A percentile compares a stretch with the other conserved stretches of the same genome.
These are phyloP conservation scores for Aspergillus diversus DNA, from an alignment of 495 filamentous ascomycete species.

Conservation along the genomic window DNA sequence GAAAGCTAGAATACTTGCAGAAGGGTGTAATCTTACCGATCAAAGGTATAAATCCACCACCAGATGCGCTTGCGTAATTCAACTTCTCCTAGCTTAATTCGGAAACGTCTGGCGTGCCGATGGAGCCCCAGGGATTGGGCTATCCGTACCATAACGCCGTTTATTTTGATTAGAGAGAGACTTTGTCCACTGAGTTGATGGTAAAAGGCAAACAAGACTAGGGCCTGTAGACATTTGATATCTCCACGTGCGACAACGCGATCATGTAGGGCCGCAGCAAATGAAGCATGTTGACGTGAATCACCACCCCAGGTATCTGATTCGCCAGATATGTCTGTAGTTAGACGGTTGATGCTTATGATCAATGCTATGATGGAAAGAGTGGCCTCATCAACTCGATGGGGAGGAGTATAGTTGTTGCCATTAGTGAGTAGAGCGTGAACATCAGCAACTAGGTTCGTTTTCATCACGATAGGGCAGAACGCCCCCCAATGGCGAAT, in stretches of 20 bases:
- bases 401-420: not conserved
- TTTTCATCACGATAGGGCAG: not conserved
- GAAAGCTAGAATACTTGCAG: not conserved
- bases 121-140: slow-evolving; percentile 3
- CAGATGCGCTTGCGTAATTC: slow-evolving; percentile 5
- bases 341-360: not conserved
- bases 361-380: not conserved
- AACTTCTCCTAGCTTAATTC: not conserved
- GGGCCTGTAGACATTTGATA: not conserved
- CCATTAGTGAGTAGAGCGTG: not conserved
- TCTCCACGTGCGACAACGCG: slow-evolving; percentile 1
- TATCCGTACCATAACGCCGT: slow-evolving; percentile 1
- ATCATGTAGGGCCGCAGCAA: not conserved
- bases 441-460: not conserved
- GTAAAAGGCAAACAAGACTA: slow-evolving; percentile 1
- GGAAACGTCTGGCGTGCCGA: not conserved
- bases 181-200: not conserved
- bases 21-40: not conserved
- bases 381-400: not conserved
- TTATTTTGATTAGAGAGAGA: not conserved
- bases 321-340: not conserved
- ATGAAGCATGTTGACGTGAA: not conserved
- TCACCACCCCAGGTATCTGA: not conserved
- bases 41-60: slow-evolving; percentile 4
- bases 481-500: not conserved